Evolutionary conservation across 2,329 filamentous ascomycete species (phyloP).

Genomic region (Aureobasidium leucospermi): DNA sequence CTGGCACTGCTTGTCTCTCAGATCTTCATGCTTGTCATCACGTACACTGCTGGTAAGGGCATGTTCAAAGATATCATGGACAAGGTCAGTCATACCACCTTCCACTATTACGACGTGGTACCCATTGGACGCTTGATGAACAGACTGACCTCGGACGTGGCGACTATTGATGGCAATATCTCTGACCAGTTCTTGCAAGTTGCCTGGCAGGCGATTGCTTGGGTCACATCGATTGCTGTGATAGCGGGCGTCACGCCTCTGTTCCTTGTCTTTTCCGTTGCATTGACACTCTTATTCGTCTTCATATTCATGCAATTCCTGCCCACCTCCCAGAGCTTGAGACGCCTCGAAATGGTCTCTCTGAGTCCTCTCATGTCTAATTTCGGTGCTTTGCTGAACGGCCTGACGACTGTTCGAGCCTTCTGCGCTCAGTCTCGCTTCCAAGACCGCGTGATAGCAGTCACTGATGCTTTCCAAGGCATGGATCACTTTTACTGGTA

Average conservation of each 20-base stretch:
- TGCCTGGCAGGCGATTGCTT: constrained; percentile 59
- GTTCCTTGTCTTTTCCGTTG: constrained; percentile 65
- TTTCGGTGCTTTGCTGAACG: constrained; percentile 80
- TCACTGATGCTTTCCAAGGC: constrained; percentile 83
- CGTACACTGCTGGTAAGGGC: constrained; percentile 67
- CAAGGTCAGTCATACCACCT: constrained; percentile 69
- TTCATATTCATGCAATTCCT: constrained; percentile 70
- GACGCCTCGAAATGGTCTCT: constrained; percentile 82
- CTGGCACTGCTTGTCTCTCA: constrained; percentile 55
- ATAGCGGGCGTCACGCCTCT: constrained; percentile 72
- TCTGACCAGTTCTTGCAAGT: constrained; percentile 65
- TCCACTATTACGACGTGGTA: constrained; percentile 86
- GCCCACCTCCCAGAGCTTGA: constrained; percentile 73
- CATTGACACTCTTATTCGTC: constrained; percentile 62
- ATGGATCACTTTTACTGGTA: constrained; percentile 91
- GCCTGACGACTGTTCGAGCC: constrained; percentile 77
- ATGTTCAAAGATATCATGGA: constrained; percentile 69
- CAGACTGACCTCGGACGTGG: constrained; percentile 81
- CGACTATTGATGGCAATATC: constrained; percentile 81
- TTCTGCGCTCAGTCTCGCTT: constrained; percentile 74
- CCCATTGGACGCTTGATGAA: constrained; percentile 90
- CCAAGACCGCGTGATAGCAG: constrained; percentile 68
- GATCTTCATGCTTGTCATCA: constrained; percentile 64
- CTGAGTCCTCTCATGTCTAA: constrained; percentile 85
- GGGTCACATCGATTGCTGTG: constrained; percentile 64